Conservation (phyloP, 441 rosid species). For the Aquilaria agallochum region DNA sequence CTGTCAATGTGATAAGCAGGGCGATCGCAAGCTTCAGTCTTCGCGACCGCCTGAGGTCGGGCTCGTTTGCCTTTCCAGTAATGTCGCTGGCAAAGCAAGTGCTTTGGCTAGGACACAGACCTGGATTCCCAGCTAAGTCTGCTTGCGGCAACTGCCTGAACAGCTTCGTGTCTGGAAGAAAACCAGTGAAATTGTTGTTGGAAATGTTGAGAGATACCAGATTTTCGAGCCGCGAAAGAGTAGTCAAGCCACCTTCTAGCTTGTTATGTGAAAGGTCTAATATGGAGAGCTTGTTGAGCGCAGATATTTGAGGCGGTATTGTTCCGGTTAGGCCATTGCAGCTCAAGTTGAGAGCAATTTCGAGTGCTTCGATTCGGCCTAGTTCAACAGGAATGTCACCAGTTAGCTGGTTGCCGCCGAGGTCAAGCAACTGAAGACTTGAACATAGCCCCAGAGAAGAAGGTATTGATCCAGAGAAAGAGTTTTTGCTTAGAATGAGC, state of each 20-base stretch:
- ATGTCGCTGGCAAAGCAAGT: slow-evolving; percentile 53
- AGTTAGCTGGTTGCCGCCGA: slow-evolving; percentile 68
- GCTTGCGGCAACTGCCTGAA: slow-evolving; percentile 59
- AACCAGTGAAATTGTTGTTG: slow-evolving; percentile 78
- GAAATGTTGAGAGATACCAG: slow-evolving; percentile 87
- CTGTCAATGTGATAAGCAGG: slow-evolving; percentile 59
- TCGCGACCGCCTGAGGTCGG: slow-evolving; percentile 30
- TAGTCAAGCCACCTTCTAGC: slow-evolving; percentile 62
- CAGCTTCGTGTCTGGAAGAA: slow-evolving; percentile 85
- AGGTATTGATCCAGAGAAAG: slow-evolving; percentile 75
- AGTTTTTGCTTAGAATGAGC: slow-evolving; percentile 62
- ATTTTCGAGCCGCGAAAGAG: slow-evolving; percentile 64
- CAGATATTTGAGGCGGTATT: slow-evolving; percentile 68
- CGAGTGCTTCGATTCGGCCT: slow-evolving; percentile 71
- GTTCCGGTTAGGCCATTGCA: slow-evolving; percentile 72
- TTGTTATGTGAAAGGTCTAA: slow-evolving; percentile 83
- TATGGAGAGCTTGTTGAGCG: slow-evolving; percentile 78
- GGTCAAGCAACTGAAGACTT: slow-evolving; percentile 89
- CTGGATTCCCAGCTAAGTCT: slow-evolving; percentile 62
- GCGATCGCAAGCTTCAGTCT: slow-evolving; percentile 71
- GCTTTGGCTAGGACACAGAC: slow-evolving; percentile 61
- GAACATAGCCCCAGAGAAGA: slow-evolving; percentile 65
- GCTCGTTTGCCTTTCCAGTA: slow-evolving; percentile 29
- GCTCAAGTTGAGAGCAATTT: slow-evolving; percentile 89
- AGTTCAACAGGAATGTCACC: slow-evolving; percentile 76